Evolutionary conservation across 768 basidiomycete genomes (phyloP).

Genomic region (Tulasnella sp.): DNA sequence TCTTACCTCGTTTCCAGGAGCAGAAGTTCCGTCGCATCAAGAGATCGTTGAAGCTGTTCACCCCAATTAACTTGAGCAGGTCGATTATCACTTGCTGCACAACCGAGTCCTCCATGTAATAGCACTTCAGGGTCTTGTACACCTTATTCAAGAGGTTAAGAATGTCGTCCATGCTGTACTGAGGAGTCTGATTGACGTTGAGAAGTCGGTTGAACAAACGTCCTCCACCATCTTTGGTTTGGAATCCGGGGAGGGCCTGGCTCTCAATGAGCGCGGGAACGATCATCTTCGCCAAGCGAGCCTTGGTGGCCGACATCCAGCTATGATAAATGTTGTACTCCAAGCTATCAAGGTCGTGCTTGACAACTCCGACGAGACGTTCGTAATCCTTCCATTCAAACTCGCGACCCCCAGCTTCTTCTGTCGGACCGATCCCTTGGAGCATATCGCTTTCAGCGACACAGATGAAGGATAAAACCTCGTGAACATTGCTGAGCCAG

Average conservation of each 20-base stretch:
- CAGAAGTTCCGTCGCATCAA: conserved; percentile 98
- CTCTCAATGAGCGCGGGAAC: conserved; percentile 98
- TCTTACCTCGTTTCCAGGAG: conserved; percentile 95
- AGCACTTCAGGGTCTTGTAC: conserved; percentile 96
- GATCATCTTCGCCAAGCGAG: conserved; percentile 91
- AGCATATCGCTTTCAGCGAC: conserved; percentile 98
- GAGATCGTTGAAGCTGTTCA: conserved; percentile 95
- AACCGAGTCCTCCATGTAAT: conserved; percentile 95
- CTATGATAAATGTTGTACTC: conserved; percentile 99
- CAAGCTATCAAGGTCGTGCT: conserved; percentile 94
- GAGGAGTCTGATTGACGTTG: conserved; percentile 73
- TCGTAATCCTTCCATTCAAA: conserved; percentile 98
- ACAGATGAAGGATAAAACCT: conserved; percentile 97
- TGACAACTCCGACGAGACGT: conserved; percentile 92
- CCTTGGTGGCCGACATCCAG: conserved; percentile 98
- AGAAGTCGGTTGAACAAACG: conserved; percentile 89
- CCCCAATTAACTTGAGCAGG: conserved; percentile 88
- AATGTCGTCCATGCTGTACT: conserved; percentile 98
- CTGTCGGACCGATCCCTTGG: conserved; percentile 93
- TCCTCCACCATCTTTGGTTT: conserved; percentile 86
- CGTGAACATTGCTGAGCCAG: conserved; percentile 99
- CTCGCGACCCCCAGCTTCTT: conserved; percentile 79
- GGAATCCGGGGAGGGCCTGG: conserved; percentile 95
- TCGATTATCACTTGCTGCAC: conserved; percentile 93
- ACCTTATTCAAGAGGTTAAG: conserved; percentile 94